A percentile compares a stretch with the other conserved stretches of the same genome.
Conservation (phyloP, 2,329 filamentous ascomycete genomes). For the Microcera coccophila region DNA sequence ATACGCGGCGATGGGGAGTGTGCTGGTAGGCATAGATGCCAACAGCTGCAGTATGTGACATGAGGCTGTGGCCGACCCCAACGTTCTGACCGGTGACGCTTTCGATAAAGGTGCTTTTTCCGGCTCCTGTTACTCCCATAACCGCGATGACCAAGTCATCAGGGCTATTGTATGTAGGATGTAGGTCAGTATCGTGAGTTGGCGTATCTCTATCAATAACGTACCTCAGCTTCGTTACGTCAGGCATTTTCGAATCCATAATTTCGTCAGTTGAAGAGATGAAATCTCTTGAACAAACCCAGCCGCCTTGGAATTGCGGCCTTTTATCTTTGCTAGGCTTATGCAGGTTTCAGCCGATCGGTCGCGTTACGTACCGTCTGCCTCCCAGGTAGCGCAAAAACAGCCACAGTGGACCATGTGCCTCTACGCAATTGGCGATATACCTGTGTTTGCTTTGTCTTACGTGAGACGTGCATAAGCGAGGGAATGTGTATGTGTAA, state of each 20-base stretch:
- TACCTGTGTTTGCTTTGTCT: too few species aligned
- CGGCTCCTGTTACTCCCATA: neutral
- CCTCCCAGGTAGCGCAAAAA: too few species aligned
- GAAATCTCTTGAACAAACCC: neutral
- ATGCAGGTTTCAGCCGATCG: too few species aligned
- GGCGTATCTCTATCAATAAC: neutral
- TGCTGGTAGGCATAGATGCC: neutral
- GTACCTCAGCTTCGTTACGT: neutral
- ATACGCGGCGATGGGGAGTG: neutral
- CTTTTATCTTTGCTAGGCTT: too few species aligned
- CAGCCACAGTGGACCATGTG: too few species aligned
- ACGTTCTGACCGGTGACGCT: neutral
- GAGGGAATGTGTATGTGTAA: too few species aligned
- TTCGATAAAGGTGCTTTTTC: neutral
- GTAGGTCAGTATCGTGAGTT: neutral
- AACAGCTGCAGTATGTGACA: neutral
- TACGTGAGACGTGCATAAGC: too few species aligned
- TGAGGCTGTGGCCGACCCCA: neutral
- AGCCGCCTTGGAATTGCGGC: neutral
- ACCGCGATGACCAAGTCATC: neutral
- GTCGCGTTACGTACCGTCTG: too few species aligned
- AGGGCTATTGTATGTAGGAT: neutral
- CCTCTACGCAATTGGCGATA: too few species aligned
- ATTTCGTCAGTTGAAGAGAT: neutral
- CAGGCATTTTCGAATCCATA: neutral